Base-by-base conservation (phyloP, 768 basidiomycete species). In the Russula griseocarnosa region DNA sequence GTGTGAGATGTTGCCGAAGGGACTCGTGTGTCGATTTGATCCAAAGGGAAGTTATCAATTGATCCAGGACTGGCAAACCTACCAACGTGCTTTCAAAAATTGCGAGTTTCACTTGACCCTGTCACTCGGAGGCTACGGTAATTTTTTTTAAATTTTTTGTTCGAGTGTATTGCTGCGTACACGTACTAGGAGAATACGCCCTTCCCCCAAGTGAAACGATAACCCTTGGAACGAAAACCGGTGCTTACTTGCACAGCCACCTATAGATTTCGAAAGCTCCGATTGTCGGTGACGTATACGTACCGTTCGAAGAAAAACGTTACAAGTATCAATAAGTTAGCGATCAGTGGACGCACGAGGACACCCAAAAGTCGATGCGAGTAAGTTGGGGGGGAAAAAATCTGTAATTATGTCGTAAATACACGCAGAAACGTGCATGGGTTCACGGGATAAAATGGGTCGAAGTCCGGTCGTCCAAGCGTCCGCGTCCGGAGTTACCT, bases 91-190 rank as follows among this genome's bases (percentile, higher is more conserved):
- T 36, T 13, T 36, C 36, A 36, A 36, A 13, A 40, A 40, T 18
- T 18, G 5, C 16, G 38, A 40, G 38, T 40, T 40, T 40, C 38
- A n/a, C n/a, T n/a, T n/a, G n/a, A n/a, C n/a, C n/a, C n/a, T n/a
- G n/a, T n/a, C n/a, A n/a, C n/a, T n/a, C n/a, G n/a, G n/a, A 18
- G 16, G 38, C 5, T 18, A 3, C 14, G 16, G n/a, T n/a, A 7
- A 50, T 61, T 46, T 61, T 66, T n/a, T 50, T 60, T 36, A n/a
- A n/a, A n/a, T n/a, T n/a, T n/a, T n/a, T n/a, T n/a, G n/a, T n/a
- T n/a, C n/a, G 11, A 5, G 13, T 0, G 13, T 70, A 38, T 14
- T 28, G 26, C 63, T 65, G 26, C 68, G 68, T 69, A 58, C 51
- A 63, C 18, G 34, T 60, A n/a, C n/a, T n/a, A 36, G 26, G 40